Base-by-base conservation (phyloP, 495 filamentous ascomycete species). In the Neurospora sp. region DNA sequence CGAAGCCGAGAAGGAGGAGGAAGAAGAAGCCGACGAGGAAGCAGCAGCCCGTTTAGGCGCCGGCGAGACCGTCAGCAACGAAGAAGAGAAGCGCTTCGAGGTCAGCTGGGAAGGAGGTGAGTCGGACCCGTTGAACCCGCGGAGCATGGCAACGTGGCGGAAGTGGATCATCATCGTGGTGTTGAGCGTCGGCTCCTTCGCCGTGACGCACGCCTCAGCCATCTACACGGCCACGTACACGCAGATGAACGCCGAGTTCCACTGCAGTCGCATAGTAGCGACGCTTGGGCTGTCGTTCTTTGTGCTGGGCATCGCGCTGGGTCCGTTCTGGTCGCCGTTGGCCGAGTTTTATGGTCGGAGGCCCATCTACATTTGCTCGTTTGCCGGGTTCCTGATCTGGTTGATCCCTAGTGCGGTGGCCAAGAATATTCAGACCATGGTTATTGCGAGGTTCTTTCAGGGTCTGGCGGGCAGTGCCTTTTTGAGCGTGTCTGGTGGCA, bases 131-230 rank as follows among this genome's bases (percentile, higher is more conserved):
- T 73, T 86, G 81, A 90, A 90, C 76, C 95, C 95, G 11, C 85
- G 90, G 69, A 92, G 86, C 75, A 90, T 92, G 86, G 84, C 81
- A n/a, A 85, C 79, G n/a, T 78, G 82, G 23, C 84, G 88, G 54
- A 93, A 92, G 75, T 98, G 96, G 95, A 39, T 90, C n/a, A 90
- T 96, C 72, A 88, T 92, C 9, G 74, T 86, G 31, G 91, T 97
- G 75, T 86, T 93, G 12, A 89, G 89, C 10, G 77, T 89, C 71
- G 91, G 91, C 2, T 92, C 91, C 14, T 83, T 96, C 70, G 94
- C 92, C 81, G 94, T 97, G 93, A 98, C 95, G 7, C 95, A 93
- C 80, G 88, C 93, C 3, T 95, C 92, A 27, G 94, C 94, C 2
- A 90, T 97, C 77, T 98, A 99, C 78, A 95, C 94, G 3, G 88